phyloP scores from a whole-genome alignment of 2,329 filamentous ascomycete species.

The Magnaporthiopsis rhizophila region DNA sequence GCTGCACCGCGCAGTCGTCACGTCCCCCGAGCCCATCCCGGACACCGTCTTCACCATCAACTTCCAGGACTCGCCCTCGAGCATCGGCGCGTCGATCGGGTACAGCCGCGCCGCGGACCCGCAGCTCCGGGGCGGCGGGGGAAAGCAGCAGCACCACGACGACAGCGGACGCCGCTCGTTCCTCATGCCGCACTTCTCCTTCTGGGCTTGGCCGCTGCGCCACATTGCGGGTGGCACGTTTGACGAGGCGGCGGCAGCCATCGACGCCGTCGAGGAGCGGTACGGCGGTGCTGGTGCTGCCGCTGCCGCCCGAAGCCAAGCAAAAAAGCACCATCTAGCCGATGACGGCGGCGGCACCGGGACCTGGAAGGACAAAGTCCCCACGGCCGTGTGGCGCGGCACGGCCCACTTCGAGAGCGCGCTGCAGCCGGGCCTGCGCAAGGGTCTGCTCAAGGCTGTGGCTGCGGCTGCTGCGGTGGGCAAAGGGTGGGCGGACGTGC shows the following conservation, averaged over 20 bases:
- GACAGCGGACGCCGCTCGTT: conserved; percentile 28
- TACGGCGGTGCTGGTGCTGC: neutral
- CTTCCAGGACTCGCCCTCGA: conserved; percentile 38
- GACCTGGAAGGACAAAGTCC: conserved; percentile 26
- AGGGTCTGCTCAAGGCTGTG: neutral
- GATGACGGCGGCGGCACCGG: neutral
- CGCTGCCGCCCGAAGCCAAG: too few species aligned
- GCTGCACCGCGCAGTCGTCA: conserved; percentile 42
- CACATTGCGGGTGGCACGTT: conserved; percentile 35
- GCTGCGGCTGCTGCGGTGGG: neutral
- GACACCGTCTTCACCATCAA: conserved; percentile 45
- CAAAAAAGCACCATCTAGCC: too few species aligned
- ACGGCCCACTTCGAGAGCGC: conserved; percentile 42
- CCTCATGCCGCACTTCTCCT: conserved; percentile 48
- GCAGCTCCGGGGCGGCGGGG: conserved; percentile 13
- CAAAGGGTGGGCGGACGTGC: conserved; percentile 38
- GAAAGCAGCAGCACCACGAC: conserved; percentile 5
- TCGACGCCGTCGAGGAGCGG: conserved; percentile 27
- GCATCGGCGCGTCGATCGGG: conserved; percentile 31
- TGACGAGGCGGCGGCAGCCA: conserved; percentile 27
- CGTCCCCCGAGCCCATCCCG: conserved; percentile 38
- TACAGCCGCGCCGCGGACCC: conserved; percentile 39
- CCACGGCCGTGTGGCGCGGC: conserved; percentile 41
- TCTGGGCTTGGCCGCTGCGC: conserved; percentile 45
- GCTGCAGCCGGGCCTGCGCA: conserved; percentile 18